These are phyloP conservation scores for Kokia cookei DNA, from an alignment of 441 rosid species.

Conservation along the genomic window DNA sequence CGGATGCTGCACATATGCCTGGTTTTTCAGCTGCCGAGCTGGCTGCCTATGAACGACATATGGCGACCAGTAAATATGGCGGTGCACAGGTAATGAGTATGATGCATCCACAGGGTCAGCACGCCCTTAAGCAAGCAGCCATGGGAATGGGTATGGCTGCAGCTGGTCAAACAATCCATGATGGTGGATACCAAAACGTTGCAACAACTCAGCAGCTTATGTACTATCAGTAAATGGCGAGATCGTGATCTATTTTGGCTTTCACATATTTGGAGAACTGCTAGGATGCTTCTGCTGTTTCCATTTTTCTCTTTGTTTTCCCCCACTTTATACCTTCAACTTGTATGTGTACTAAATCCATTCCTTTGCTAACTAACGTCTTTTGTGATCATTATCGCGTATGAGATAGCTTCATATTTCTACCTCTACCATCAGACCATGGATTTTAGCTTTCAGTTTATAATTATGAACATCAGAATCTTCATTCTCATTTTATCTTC, in stretches of 20 bases:
- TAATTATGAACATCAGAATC: neutral
- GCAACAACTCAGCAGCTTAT: constrained; percentile 69
- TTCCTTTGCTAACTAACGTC: neutral
- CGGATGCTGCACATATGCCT: constrained; percentile 29
- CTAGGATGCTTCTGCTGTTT: neutral
- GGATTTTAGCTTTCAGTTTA: neutral
- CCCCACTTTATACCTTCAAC: neutral
- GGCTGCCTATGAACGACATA: constrained; percentile 51
- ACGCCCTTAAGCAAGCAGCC: constrained; percentile 56
- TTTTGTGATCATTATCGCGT: neutral
- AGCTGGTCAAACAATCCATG: constrained; percentile 57
- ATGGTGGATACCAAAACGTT: constrained; percentile 53
- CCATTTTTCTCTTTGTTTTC: neutral
- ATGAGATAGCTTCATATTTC: neutral
- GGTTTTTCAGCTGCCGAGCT: constrained; percentile 47
- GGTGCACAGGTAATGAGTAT: constrained; percentile 37
- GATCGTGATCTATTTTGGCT: neutral
- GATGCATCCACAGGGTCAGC: constrained; percentile 68
- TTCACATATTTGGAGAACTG: neutral
- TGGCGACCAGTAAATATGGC: constrained; percentile 55
- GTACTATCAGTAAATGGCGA: constrained; percentile 49
- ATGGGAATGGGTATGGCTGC: constrained; percentile 59
- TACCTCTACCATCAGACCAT: neutral
- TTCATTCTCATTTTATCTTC: too few relatives aligned
- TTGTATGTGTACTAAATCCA: neutral